Evolutionary conservation across 2,329 filamentous ascomycete species (phyloP), one percentile per base, ranked within the genome.

Genomic region (Botrytis byssoidea): DNA sequence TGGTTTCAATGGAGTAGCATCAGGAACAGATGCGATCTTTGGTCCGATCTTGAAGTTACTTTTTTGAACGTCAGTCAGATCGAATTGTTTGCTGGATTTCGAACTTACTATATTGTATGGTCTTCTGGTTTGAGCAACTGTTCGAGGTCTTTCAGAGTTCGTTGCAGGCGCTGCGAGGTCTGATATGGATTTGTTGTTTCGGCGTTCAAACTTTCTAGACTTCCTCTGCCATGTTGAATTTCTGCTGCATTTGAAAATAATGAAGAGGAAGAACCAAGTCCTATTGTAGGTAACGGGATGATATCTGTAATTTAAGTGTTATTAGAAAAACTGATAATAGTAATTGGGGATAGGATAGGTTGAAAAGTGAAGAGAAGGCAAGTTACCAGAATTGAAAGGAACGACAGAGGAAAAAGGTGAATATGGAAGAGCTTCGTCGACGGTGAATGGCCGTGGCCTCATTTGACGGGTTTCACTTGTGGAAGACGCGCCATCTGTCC

Each of bases 341-440:
- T 66, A 63, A 37, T 63, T 70, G n/a, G 68, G 63, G 61, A 46
- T 67, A 51, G 48, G 60, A 29, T 18, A 29, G 51, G 59, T 29
- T 63, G 44, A 29, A 65, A 59, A 57, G 51, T 44, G 55, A 42
- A 20, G 67, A 25, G 60, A 57, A 65, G 59, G n/a, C 37, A 29
- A 59, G 14, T 61, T 77, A 94, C 93, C 90, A 77, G 92, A 88
- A 81, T 92, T 89, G 82, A 95, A 93, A 4, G 93, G 93, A 70
- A 93, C 87, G 67, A 95, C 91, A 5, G 92, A 94, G 67, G 91
- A 93, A 81, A 95, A 91, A 37, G 93, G 93, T 70, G 93, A 93
- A 83, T 91, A 95, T n/a, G 92, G 92, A 64, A 96, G 85, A 44
- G 93, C 93, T 80, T 96, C 92, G 73, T 91, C 88, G 20, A 96